A percentile compares a stretch with the other conserved stretches of the same genome.
phyloP scores from a whole-genome alignment of 1,139 yeast species.

The Hyphopichia buzzinii region DNA sequence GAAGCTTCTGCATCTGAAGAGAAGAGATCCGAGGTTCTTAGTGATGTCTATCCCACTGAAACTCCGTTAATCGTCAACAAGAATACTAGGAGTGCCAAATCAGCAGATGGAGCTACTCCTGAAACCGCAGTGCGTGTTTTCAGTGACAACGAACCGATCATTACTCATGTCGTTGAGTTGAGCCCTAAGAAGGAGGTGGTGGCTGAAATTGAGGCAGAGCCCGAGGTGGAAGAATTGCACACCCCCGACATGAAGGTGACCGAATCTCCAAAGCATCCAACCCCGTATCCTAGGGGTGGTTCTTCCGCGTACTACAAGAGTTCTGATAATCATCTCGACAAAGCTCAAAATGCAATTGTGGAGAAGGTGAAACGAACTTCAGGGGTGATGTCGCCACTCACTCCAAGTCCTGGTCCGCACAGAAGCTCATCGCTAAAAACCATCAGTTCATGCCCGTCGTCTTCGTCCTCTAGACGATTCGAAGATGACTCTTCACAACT shows the following conservation, averaged over 20 bases:
- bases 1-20: conserved; percentile 18
- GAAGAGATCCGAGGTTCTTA: conserved; percentile 37
- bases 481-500: conserved; percentile 11
- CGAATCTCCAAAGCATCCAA: neutral
- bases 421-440: neutral
- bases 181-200: neutral
- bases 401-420: neutral
- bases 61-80: conserved; percentile 38
- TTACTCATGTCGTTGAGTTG: conserved; percentile 1
- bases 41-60: conserved; percentile 41
- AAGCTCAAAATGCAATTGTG: neutral
- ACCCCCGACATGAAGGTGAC: neutral
- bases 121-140: conserved; percentile 1
- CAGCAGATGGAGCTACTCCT: conserved; percentile 1
- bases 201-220: neutral
- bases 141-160: conserved; percentile 4
- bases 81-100: neutral
- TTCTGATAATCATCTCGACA: conserved; percentile 1
- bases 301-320: neutral
- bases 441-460: conserved; percentile 4
- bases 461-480: neutral
- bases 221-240: neutral
- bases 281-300: conserved; percentile 2
- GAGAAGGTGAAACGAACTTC: neutral
- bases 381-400: neutral